phyloP scores from a whole-genome alignment of 1,284 basidiomycete species.

The Erythrobasidium hasegawianum region DNA sequence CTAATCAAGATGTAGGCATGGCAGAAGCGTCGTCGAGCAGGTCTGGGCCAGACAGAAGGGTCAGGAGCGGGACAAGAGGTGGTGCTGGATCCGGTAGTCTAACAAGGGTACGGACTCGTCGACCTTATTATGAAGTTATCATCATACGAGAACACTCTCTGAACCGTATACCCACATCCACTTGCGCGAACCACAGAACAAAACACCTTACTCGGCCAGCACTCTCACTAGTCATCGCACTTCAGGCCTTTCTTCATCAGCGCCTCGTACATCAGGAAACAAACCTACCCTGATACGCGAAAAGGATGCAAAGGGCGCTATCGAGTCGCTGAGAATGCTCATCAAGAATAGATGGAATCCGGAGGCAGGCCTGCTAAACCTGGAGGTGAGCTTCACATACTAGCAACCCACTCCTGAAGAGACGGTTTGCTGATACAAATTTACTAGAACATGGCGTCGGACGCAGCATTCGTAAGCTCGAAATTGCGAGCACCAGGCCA shows the following conservation, averaged over 20 bases:
- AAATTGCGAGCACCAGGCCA: slow-evolving; percentile 65
- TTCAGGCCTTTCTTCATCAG: neutral
- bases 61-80: neutral
- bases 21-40: neutral
- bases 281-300: slow-evolving; percentile 23
- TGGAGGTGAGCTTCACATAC: slow-evolving; percentile 51
- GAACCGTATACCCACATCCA: neutral
- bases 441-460: slow-evolving; percentile 60
- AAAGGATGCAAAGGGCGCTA: slow-evolving; percentile 36
- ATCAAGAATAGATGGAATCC: slow-evolving; percentile 66
- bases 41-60: neutral
- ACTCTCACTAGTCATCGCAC: neutral
- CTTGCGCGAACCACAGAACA: neutral
- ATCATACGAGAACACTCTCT: neutral
- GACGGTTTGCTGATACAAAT: neutral
- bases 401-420: neutral
- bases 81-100: slow-evolving; percentile 1
- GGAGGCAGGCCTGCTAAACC: slow-evolving; percentile 66
- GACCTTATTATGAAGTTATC: neutral
- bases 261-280: slow-evolving; percentile 1
- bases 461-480: slow-evolving; percentile 65
- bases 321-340: slow-evolving; percentile 67
- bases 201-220: neutral
- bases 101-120: neutral
- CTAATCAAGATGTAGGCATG: neutral